Percentiles rank a stretch among this genome's conserved stretches.
Conservation (phyloP, 1,284 basidiomycete genomes). For the Ustilago bromivora region DNA sequence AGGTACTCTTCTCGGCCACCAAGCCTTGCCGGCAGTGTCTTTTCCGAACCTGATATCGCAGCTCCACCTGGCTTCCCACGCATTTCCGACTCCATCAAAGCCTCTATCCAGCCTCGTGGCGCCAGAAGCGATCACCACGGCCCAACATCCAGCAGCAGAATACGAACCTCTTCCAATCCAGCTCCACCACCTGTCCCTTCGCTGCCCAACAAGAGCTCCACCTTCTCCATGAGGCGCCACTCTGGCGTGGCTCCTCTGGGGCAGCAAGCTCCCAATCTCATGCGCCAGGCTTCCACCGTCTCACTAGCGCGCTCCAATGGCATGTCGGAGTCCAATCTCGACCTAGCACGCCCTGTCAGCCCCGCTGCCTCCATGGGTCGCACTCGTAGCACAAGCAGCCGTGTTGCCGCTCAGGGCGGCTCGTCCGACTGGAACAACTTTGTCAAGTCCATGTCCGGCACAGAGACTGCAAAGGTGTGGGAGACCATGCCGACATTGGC, state of each 20-base stretch:
- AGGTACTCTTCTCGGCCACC: slow-evolving; percentile 39
- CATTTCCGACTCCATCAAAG: slow-evolving; percentile 24
- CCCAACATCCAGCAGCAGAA: slow-evolving; percentile 24
- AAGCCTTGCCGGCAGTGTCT: slow-evolving; percentile 60
- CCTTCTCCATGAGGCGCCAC: slow-evolving; percentile 19
- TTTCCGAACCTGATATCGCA: slow-evolving; percentile 54
- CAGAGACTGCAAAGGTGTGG: slow-evolving; percentile 58
- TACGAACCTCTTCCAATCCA: slow-evolving; percentile 23
- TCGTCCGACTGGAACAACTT: slow-evolving; percentile 61
- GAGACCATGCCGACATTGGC: slow-evolving; percentile 46
- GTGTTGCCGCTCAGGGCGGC: slow-evolving; percentile 20
- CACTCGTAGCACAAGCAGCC: slow-evolving; percentile 13
- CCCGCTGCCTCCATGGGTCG: slow-evolving; percentile 45
- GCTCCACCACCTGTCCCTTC: slow-evolving; percentile 41
- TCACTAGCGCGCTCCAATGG: slow-evolving; percentile 19
- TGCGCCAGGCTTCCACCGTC: slow-evolving; percentile 32
- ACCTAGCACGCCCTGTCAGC: slow-evolving; percentile 39
- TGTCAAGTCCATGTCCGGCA: slow-evolving; percentile 59
- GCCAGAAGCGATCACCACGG: slow-evolving; percentile 56
- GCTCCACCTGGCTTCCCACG: slow-evolving; percentile 26
- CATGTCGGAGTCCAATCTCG: slow-evolving; percentile 9
- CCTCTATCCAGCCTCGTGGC: slow-evolving; percentile 21
- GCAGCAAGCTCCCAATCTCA: slow-evolving; percentile 45
- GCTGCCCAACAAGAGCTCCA: slow-evolving; percentile 35
- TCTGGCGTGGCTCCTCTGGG: slow-evolving; percentile 56